These are phyloP conservation scores for Saccharomycopsis selenospora DNA, from an alignment of 805 yeast genomes.

Conservation along the genomic window DNA sequence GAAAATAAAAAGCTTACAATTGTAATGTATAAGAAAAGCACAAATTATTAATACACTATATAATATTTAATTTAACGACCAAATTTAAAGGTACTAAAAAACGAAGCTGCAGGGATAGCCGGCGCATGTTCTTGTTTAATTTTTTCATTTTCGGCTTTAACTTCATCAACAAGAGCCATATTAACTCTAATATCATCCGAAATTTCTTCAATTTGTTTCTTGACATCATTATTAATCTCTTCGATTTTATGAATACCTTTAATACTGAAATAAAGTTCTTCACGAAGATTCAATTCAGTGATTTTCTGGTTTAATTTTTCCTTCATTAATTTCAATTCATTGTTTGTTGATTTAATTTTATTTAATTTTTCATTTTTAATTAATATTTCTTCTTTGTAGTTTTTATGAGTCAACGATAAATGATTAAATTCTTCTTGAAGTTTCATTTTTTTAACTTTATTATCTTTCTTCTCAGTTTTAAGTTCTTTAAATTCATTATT, in stretches of 20 bases:
- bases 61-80: no score
- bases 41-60: no score
- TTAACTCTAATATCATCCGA: constrained; percentile 11
- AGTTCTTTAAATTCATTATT: background rate
- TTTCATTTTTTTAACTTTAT: constrained; percentile 12
- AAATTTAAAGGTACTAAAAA: background rate
- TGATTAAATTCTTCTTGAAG: constrained; percentile 16
- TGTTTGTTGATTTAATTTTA: constrained; percentile 8
- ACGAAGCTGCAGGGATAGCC: background rate
- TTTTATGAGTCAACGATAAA: constrained; percentile 15
- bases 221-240: constrained; percentile 13
- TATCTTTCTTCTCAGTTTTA: constrained; percentile 3
- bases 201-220: constrained; percentile 9
- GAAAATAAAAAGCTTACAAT: no score
- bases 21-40: no score
- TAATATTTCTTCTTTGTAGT: constrained; percentile 16
- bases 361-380: constrained; percentile 13
- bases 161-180: no score
- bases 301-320: constrained; percentile 7
- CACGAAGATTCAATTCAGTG: constrained; percentile 7
- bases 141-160: no score
- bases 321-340: constrained; percentile 14
- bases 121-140: no score
- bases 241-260: constrained; percentile 11
- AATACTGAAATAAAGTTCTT: constrained; percentile 12